phyloP scores from a whole-genome alignment of 257 asterid species.

The Paraleonurus japonicus region DNA sequence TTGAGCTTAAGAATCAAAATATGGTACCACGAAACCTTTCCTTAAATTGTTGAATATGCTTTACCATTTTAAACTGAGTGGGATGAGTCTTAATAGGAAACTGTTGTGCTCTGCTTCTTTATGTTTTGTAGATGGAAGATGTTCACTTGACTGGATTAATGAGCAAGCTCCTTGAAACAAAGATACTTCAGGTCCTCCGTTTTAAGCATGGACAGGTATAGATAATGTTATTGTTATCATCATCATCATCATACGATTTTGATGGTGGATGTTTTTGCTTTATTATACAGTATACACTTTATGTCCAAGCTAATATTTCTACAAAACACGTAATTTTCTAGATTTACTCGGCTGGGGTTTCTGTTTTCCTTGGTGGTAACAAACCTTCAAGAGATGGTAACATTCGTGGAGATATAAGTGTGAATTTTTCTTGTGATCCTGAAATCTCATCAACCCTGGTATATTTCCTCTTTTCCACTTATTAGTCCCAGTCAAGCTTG shows the following conservation, averaged over 20 bases:
- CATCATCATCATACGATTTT: background rate
- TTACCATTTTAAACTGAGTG: conserved; percentile 17
- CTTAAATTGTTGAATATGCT: conserved; percentile 7
- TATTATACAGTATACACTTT: background rate
- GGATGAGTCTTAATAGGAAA: background rate
- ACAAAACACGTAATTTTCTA: conserved; percentile 30
- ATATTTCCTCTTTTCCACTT: conserved; percentile 26
- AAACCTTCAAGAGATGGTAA: conserved; percentile 84
- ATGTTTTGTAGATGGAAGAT: conserved; percentile 68
- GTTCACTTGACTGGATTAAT: conserved; percentile 80
- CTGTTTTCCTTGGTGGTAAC: conserved; percentile 94
- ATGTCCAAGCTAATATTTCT: conserved; percentile 22
- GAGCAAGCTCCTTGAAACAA: conserved; percentile 95
- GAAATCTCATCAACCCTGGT: conserved; percentile 83
- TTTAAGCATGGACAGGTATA: conserved; percentile 88
- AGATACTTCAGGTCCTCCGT: conserved; percentile 87
- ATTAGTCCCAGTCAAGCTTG: conserved; percentile 26
- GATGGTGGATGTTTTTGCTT: conserved; percentile 7
- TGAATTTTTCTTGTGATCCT: conserved; percentile 93
- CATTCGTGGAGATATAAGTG: conserved; percentile 85
- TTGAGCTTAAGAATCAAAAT: conserved; percentile 73
- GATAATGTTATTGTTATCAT: background rate
- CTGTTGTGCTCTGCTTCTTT: conserved; percentile 21
- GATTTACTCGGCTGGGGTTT: conserved; percentile 96
- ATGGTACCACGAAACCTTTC: conserved; percentile 46